phyloP scores from a whole-genome alignment of 2,329 filamentous ascomycete species.

The Plenodomus biglobosus region DNA sequence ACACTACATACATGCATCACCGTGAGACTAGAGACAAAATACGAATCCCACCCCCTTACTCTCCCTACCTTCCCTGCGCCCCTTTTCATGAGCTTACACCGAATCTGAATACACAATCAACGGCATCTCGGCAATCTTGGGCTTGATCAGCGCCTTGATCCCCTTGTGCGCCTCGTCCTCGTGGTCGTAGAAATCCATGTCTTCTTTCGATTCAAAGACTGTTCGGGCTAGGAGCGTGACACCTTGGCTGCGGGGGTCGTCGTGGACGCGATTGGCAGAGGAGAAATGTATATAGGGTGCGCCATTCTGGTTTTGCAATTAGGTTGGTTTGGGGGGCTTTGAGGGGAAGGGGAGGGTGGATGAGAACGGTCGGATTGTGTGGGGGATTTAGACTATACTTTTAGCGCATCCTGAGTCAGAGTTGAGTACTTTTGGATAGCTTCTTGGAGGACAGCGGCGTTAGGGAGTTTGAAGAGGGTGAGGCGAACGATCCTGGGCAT shows the following conservation, averaged over 20 bases:
- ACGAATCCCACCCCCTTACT: too few relatives aligned
- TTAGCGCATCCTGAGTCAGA: constrained; percentile 36
- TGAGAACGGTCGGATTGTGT: too few relatives aligned
- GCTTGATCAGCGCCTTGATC: constrained; percentile 47
- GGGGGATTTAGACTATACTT: constrained; percentile 29
- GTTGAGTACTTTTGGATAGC: constrained; percentile 38
- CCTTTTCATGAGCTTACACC: not conserved
- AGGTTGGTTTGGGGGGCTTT: not conserved
- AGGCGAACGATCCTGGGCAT: constrained; percentile 42
- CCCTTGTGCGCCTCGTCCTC: constrained; percentile 58
- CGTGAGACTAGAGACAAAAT: too few relatives aligned
- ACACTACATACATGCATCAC: too few relatives aligned
- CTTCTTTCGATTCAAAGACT: constrained; percentile 64
- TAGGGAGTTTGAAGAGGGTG: constrained; percentile 43
- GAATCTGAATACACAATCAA: constrained; percentile 31
- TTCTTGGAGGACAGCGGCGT: constrained; percentile 30
- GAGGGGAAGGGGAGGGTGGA: not conserved
- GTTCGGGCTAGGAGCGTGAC: constrained; percentile 66
- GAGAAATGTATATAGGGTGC: constrained; percentile 68
- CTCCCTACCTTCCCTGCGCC: too few relatives aligned
- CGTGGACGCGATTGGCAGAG: constrained; percentile 56
- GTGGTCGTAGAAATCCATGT: constrained; percentile 71
- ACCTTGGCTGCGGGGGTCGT: constrained; percentile 64
- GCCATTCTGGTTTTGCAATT: constrained; percentile 56
- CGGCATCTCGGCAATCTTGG: constrained; percentile 31